Evolutionary conservation across 202 grass and related monocot genomes (phyloP), one percentile per base, ranked within the genome.

Genomic region (Musa balbisiana): DNA sequence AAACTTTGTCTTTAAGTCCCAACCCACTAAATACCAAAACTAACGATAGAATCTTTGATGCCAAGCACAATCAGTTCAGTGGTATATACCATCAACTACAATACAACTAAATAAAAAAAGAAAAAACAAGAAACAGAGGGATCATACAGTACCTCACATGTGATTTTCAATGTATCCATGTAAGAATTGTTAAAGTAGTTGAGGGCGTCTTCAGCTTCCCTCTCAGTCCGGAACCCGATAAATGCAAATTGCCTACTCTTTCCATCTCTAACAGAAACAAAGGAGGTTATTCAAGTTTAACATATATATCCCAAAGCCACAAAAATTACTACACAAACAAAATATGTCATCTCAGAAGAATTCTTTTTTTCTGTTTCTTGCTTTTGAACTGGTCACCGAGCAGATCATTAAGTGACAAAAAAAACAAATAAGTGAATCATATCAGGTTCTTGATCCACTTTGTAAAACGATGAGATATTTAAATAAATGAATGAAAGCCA

Each of bases 161-260:
- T 83, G 81, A 98, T 91, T 81, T 93, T 98, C 74, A 86, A 88
- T 76, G 94, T 93, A 80, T 98, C 94, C 49, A 98, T 93, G 77
- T 91, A 98, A 55, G 91, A 89, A 74, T 93, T 92, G 68, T 93
- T 88, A 81, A 98, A 98, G 81, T 98, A 98, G 3, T 85, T 87
- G 53, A 98, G 79, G 13, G 94, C 90, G 54, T 83, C 91, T 56
- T 91, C 82, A 69, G 86, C 90, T 16, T 98, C 94, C 62, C 82
- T 81, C 84, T 92, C 92, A 51, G 88, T 87, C 73, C 87, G 86
- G 71, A 93, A 98, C 51, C 94, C 90, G 71, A 97, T 80, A 53
- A 97, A 97, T 51, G 90, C 94, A 85, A 97, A 91, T 56, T 93
- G 90, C 77, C 94, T 89, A 84, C 88, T 93, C 84, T 93, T 93